These are phyloP conservation scores for Petunia hybrid DNA, from an alignment of 305 asterid genomes.

Conservation along the genomic window DNA sequence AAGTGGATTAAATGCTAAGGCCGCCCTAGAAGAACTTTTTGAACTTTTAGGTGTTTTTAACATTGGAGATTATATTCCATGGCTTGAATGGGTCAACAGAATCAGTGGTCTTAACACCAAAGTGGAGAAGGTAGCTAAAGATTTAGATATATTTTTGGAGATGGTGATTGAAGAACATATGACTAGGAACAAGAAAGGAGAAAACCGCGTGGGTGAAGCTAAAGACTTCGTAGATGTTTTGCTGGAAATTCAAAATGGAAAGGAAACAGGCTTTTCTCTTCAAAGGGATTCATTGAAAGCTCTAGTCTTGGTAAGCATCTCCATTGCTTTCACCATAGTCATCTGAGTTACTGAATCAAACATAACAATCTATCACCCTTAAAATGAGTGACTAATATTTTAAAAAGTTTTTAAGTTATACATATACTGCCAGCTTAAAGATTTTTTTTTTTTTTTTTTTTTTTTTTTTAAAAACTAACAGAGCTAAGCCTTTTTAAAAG, in stretches of 20 bases:
- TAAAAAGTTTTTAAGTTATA: no score
- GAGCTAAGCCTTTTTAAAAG: constrained; percentile 12
- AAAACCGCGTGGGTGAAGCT: no score
- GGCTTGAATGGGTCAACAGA: constrained; percentile 33
- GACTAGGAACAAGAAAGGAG: background rate
- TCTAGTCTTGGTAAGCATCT: constrained; percentile 31
- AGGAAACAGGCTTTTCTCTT: background rate
- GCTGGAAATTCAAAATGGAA: no score
- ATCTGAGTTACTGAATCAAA: constrained; percentile 10
- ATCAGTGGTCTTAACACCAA: no score
- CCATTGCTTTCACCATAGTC: constrained; percentile 35
- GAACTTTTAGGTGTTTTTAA: background rate
- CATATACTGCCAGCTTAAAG: no score
- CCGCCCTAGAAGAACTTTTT: background rate
- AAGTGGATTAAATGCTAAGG: background rate
- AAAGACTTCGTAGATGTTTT: no score
- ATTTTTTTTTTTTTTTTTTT: no score
- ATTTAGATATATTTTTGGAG: no score
- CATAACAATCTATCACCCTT: no score
- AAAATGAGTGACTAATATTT: no score
- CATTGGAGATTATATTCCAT: constrained; percentile 29
- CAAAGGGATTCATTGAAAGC: constrained; percentile 23
- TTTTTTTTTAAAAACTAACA: constrained; percentile 34
- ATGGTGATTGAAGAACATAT: no score
- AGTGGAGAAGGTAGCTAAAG: no score